These are phyloP conservation scores for Nyssa sinensis DNA, from an alignment of 148 eudicot genomes.

Conservation along the genomic window DNA sequence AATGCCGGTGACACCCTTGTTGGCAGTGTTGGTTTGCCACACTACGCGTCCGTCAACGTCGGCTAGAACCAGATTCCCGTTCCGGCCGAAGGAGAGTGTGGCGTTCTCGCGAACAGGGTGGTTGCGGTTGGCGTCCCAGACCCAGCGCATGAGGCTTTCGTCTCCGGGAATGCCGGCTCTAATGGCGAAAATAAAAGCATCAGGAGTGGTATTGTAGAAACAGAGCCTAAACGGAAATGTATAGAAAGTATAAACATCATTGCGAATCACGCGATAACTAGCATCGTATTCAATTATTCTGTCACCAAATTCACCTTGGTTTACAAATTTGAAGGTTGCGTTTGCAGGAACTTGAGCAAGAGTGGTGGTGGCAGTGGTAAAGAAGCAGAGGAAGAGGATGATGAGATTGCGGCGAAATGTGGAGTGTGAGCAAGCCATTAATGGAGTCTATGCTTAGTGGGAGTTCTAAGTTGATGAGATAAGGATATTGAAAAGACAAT, in stretches of 20 bases:
- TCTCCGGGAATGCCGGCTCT: slow-evolving; percentile 8
- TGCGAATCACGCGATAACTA: slow-evolving; percentile 8
- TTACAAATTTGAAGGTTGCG: slow-evolving; percentile 38
- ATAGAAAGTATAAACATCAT: background rate
- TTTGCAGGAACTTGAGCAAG: slow-evolving; percentile 14
- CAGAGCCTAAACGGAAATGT: slow-evolving; percentile 16
- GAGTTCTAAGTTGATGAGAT: background rate
- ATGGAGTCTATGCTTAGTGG: background rate
- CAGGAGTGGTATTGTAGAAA: slow-evolving; percentile 27
- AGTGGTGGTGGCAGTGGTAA: background rate
- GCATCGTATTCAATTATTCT: slow-evolving; percentile 30
- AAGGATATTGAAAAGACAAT: background rate
- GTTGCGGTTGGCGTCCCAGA: slow-evolving; percentile 23
- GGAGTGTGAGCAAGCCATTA: background rate
- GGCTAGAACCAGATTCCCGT: slow-evolving; percentile 23
- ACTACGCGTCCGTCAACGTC: slow-evolving; percentile 15
- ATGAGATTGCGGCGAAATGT: background rate
- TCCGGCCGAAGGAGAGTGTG: slow-evolving; percentile 18
- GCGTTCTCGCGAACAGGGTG: slow-evolving; percentile 24
- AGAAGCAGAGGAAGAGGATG: background rate
- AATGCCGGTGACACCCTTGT: slow-evolving; percentile 18
- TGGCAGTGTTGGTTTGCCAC: slow-evolving; percentile 29
- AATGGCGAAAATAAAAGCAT: slow-evolving; percentile 12
- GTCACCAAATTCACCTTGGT: slow-evolving; percentile 44
- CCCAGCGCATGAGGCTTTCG: slow-evolving; percentile 21